Conservation (phyloP, 2,329 filamentous ascomycete species). For the Emydomyces testavorans region DNA sequence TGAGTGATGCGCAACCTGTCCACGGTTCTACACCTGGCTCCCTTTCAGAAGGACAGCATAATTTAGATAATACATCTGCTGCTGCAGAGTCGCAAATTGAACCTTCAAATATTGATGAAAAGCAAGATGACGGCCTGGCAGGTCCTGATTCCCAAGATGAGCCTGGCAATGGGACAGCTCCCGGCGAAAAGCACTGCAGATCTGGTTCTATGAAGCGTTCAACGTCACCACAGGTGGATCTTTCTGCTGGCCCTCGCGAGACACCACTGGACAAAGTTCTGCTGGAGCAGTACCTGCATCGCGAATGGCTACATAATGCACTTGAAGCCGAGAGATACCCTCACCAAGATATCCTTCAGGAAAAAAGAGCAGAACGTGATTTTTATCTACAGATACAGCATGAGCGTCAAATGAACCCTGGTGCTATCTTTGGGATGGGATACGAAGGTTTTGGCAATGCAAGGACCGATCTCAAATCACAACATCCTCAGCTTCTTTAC, state of each 20-base stretch:
- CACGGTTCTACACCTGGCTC: conserved; percentile 3
- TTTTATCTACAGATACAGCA: conserved; percentile 58
- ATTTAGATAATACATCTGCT: conserved; percentile 38
- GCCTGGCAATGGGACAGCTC: conserved; percentile 38
- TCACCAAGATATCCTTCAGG: conserved; percentile 47
- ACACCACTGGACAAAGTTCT: conserved; percentile 40
- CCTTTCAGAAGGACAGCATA: conserved; percentile 34
- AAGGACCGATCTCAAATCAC: conserved; percentile 58
- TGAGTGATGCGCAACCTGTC: background rate
- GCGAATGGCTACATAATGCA: conserved; percentile 50
- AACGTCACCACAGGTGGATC: conserved; percentile 22
- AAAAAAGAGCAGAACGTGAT: conserved; percentile 55
- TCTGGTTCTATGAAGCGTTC: conserved; percentile 46
- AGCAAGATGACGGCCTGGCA: conserved; percentile 28
- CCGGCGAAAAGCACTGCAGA: conserved; percentile 48
- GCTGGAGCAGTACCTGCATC: conserved; percentile 53
- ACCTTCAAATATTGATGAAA: conserved; percentile 32
- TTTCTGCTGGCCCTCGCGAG: conserved; percentile 29
- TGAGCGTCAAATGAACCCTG: conserved; percentile 46
- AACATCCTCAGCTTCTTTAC: conserved; percentile 61
- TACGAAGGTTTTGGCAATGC: conserved; percentile 87
- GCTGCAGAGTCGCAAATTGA: conserved; percentile 27
- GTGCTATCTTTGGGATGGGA: conserved; percentile 54
- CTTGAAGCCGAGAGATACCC: conserved; percentile 42
- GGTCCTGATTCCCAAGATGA: conserved; percentile 21